Base-by-base conservation (phyloP, 768 basidiomycete species). In the Hygrophoropsis aurantiaca region DNA sequence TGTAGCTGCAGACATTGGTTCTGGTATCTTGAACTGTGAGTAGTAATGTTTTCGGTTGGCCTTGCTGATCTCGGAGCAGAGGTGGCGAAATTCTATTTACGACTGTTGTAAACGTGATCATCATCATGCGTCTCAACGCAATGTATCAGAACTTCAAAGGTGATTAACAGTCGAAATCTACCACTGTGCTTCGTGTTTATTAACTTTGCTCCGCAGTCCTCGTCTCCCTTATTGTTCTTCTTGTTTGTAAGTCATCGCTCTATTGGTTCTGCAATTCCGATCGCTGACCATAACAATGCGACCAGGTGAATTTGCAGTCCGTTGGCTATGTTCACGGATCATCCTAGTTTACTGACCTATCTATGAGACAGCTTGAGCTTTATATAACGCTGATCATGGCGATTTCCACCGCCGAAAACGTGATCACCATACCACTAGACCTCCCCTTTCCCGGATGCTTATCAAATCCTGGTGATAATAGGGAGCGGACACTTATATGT, bases 1-100 rank as follows among this genome's bases (percentile, higher is more conserved):
- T 26, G 6, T 15, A 60, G 59, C 27, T 60, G 59, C 48, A 61
- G 47, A 50, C 2, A 25, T 30, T 60, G 61, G 50, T 59, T 51
- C 34, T 54, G 53, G 23, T 60, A 59, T n/a, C 8, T 50, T 1
- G 56, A 46, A 42, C 40, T 61, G 59, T 62, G 48, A 45, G 53
- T 19, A 18, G n/a, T 18, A 20, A 34, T 5, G n/a, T 25, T 4
- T 11, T 7, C 5, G 9, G 5, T 13, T 24, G 9, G n/a, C 1
- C 25, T 9, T 23, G 3, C 16, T 10, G 7, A 19, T 21, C 8
- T 8, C 18, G 15, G 24, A 37, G 33, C 23, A 62, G 59, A 11
- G 60, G 46, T 23, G 59, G 57, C 10, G 40, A 47, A 1, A 42
- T 62, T 10, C 8, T 62, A 23, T 54, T 53, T 11, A 43, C 51